Evolutionary conservation across 2,329 filamentous ascomycete species (phyloP).

Genomic region (Diaporthe sp.): DNA sequence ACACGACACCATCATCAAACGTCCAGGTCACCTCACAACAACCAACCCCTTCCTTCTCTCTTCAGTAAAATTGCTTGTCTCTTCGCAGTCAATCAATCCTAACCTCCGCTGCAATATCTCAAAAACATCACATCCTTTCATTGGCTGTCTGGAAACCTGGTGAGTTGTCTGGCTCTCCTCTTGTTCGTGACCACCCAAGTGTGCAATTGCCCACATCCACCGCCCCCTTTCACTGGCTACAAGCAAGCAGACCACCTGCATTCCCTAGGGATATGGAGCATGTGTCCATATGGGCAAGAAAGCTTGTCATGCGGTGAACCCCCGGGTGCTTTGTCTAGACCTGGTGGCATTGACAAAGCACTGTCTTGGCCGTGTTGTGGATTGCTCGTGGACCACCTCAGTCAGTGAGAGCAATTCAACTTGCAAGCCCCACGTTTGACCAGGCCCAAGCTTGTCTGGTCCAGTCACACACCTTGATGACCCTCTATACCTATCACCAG

Average conservation of each 20-base stretch:
- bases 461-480: neutral
- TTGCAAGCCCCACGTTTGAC: neutral
- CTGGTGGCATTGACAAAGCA: constrained; percentile 20
- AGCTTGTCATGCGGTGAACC: neutral
- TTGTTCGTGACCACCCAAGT: neutral
- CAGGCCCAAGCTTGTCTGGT: constrained; percentile 13
- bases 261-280: neutral
- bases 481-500: neutral
- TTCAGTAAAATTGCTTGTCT: constrained; percentile 23
- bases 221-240: neutral
- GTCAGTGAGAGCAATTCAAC: constrained; percentile 41
- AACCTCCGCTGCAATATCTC: neutral
- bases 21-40: constrained; percentile 22
- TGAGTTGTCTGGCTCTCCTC: constrained; percentile 1
- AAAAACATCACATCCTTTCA: neutral
- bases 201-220: neutral
- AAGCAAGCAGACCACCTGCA: neutral
- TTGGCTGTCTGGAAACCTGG: constrained; percentile 23
- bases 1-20: constrained; percentile 39
- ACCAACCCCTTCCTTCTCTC: constrained; percentile 9
- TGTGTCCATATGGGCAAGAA: neutral
- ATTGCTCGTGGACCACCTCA: neutral
- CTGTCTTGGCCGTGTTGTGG: neutral
- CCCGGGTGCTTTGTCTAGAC: neutral
- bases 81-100: neutral